These are phyloP conservation scores for Houttuynia cordata DNA, from an alignment of 164 flowering plant species.

Conservation along the genomic window DNA sequence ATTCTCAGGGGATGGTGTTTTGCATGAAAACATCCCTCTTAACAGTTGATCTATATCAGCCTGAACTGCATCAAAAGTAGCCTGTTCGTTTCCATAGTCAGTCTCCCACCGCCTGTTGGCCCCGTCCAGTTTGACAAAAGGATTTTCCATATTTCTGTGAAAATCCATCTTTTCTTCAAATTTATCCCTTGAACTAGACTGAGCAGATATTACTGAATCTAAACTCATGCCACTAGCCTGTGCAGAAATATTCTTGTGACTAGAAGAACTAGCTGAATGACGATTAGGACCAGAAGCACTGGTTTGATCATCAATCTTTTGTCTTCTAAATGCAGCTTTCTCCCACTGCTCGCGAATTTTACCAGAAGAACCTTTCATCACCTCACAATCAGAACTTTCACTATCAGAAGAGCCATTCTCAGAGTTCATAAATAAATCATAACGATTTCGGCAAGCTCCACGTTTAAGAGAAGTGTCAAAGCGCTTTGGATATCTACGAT, in stretches of 20 bases:
- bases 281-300: conserved; percentile 21
- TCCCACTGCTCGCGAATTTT: conserved; percentile 63
- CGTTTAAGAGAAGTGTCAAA: conserved; percentile 20
- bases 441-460: conserved; percentile 23
- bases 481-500: conserved; percentile 33
- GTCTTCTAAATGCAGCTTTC: conserved; percentile 43
- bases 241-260: conserved; percentile 7
- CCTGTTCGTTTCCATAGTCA: neutral
- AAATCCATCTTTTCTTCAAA: conserved; percentile 9
- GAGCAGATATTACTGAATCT: conserved; percentile 8
- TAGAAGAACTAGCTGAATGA: conserved; percentile 6
- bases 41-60: neutral
- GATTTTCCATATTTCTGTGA: conserved; percentile 7
- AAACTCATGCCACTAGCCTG: conserved; percentile 2
- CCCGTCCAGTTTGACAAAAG: conserved; percentile 5
- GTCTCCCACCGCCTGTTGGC: conserved; percentile 1
- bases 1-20: neutral
- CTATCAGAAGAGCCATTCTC: conserved; percentile 38
- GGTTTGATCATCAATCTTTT: conserved; percentile 19
- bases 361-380: conserved; percentile 45
- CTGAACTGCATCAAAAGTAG: neutral
- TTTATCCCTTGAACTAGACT: conserved; percentile 16
- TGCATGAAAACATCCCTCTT: too few relatives aligned
- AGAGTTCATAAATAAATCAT: conserved; percentile 24
- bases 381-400: conserved; percentile 67